A percentile compares a stretch with the other conserved stretches of the same genome.
Evolutionary conservation across 2,329 filamentous ascomycete genomes (phyloP).

Genomic region (Alternaria brassicae): DNA sequence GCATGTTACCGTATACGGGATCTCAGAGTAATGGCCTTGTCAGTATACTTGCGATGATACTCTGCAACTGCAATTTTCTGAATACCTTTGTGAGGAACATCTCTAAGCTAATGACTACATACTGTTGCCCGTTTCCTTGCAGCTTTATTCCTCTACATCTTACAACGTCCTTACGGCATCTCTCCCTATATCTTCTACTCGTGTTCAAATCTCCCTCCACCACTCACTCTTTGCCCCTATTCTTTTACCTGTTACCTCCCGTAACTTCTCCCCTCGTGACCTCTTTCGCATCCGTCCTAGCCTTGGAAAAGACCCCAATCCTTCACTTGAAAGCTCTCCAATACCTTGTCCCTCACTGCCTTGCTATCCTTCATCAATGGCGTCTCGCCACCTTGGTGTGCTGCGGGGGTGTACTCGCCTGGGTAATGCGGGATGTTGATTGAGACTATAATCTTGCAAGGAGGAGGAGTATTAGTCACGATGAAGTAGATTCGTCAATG

Average conservation of each 20-base stretch:
- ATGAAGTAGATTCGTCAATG: neutral
- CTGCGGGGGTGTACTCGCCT: constrained; percentile 74
- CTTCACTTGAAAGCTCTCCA: constrained; percentile 76
- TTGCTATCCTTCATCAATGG: constrained; percentile 68
- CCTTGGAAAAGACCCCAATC: constrained; percentile 77
- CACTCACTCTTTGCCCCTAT: neutral
- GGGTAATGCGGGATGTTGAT: constrained; percentile 87
- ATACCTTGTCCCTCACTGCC: constrained; percentile 72
- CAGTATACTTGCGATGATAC: neutral
- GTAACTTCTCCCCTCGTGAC: neutral
- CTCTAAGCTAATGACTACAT: neutral
- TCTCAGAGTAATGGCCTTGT: neutral
- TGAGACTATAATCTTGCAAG: constrained; percentile 69
- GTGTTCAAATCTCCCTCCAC: neutral
- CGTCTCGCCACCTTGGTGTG: constrained; percentile 61
- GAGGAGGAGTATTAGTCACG: neutral
- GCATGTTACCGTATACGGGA: neutral
- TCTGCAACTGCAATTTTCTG: neutral
- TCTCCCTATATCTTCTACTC: neutral
- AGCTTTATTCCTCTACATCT: neutral
- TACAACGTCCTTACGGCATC: neutral
- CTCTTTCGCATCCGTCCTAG: constrained; percentile 4
- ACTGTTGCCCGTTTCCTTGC: neutral
- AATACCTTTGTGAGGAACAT: neutral
- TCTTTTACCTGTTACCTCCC: neutral